Conservation (phyloP, 345 rosid species). For the Arabidopsis arenosa region DNA sequence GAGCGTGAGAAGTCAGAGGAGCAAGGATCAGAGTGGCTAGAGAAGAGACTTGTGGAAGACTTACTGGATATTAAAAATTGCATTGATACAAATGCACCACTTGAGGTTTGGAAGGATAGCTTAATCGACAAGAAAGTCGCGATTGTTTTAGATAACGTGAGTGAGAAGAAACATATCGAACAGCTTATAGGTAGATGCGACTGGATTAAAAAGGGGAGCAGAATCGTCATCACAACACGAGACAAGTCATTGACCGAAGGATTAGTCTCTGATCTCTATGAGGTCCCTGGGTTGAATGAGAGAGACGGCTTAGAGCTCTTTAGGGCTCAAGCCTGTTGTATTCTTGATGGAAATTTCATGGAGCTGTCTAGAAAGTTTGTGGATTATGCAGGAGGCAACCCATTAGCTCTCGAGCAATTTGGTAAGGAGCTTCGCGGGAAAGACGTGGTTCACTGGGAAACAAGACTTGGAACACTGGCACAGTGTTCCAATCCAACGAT, state of each 20-base stretch:
- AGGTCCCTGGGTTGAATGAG: slow-evolving; percentile 22
- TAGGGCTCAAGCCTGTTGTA: background rate
- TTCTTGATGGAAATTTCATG: background rate
- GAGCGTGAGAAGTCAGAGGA: background rate
- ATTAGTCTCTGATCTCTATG: background rate
- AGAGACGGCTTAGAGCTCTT: slow-evolving; percentile 37
- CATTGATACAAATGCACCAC: too few species aligned
- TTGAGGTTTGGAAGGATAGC: background rate
- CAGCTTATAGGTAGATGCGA: background rate
- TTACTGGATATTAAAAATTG: too few species aligned
- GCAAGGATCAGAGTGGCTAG: background rate
- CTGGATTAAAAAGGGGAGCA: slow-evolving; percentile 37
- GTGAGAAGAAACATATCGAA: slow-evolving; percentile 2
- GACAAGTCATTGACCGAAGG: slow-evolving; percentile 23
- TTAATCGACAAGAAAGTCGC: background rate
- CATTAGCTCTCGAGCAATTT: slow-evolving; percentile 45
- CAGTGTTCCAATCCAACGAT: background rate
- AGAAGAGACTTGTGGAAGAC: slow-evolving; percentile 1
- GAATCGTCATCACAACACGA: slow-evolving; percentile 33
- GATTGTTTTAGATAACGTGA: slow-evolving; percentile 22
- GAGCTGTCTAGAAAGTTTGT: slow-evolving; percentile 33
- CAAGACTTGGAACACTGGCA: slow-evolving; percentile 9
- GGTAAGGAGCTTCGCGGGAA: slow-evolving; percentile 27
- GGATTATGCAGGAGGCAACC: slow-evolving; percentile 44
- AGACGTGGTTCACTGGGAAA: slow-evolving; percentile 29